These are phyloP conservation scores for Nymphaea thermarum DNA, from an alignment of 164 flowering plant species.

Conservation along the genomic window DNA sequence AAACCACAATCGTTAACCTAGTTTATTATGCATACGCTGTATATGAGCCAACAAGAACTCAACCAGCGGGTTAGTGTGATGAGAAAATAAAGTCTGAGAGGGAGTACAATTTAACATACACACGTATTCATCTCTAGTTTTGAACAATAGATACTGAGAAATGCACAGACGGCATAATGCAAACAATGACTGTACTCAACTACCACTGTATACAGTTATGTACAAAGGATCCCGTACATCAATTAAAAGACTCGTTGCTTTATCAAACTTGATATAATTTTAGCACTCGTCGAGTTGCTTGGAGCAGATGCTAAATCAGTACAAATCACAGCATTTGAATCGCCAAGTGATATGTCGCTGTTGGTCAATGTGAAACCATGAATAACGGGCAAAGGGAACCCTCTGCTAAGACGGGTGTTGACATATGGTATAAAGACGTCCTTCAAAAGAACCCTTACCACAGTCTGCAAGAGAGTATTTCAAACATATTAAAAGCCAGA, in stretches of 20 bases:
- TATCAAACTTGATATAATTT: background rate
- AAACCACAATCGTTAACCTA: too few species aligned
- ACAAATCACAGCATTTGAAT: conserved; percentile 44
- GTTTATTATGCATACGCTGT: too few species aligned
- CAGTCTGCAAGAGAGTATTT: conserved; percentile 35
- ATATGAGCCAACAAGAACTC: too few species aligned
- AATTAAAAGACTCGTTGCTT: background rate
- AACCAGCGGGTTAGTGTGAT: too few species aligned
- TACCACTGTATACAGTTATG: background rate
- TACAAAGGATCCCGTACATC: background rate
- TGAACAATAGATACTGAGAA: too few species aligned
- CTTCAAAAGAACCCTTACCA: conserved; percentile 49
- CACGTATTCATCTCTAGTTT: too few species aligned
- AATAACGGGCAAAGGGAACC: conserved; percentile 67
- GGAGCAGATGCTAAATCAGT: conserved; percentile 33
- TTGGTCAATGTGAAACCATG: conserved; percentile 60
- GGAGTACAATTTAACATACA: too few species aligned
- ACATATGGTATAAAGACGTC: conserved; percentile 59
- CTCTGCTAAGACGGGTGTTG: conserved; percentile 50
- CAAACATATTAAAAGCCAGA: background rate
- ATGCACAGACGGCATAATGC: background rate
- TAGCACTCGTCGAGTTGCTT: background rate
- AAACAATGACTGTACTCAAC: background rate
- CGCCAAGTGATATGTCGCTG: conserved; percentile 28
- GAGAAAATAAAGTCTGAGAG: too few species aligned